These are phyloP conservation scores for Thinopyrum elongatum DNA, from an alignment of 176 grass and related monocot species.

Conservation along the genomic window DNA sequence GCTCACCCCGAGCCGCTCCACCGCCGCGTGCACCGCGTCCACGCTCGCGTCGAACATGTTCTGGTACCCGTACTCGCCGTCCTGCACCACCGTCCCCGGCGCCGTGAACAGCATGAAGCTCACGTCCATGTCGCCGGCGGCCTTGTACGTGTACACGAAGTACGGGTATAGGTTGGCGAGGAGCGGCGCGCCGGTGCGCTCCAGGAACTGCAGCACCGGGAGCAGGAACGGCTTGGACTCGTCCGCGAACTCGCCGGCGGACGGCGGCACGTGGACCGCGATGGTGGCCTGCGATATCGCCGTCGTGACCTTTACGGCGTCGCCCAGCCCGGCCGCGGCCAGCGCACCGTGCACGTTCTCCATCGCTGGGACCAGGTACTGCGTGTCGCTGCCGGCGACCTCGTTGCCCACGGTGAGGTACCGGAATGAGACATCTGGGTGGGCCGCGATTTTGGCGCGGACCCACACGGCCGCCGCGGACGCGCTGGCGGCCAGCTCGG, in stretches of 20 bases:
- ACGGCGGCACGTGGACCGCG: conserved; percentile 45
- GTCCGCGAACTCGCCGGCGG: conserved; percentile 36
- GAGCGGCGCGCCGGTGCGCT: conserved; percentile 43
- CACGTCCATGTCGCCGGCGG: conserved; percentile 11
- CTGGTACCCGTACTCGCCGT: conserved; percentile 47
- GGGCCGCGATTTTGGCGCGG: conserved; percentile 19
- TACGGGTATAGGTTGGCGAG: conserved; percentile 67
- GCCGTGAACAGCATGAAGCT: conserved; percentile 56
- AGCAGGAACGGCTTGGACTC: conserved; percentile 28
- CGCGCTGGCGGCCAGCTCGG: background rate
- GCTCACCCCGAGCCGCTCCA: conserved; percentile 32
- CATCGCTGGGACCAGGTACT: conserved; percentile 50
- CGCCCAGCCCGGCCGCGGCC: background rate
- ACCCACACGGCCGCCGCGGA: conserved; percentile 24
- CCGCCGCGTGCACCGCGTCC: conserved; percentile 51
- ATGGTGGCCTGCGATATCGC: conserved; percentile 51
- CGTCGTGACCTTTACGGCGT: conserved; percentile 43
- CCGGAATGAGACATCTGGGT: conserved; percentile 30
- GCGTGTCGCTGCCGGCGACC: conserved; percentile 23
- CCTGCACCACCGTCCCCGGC: conserved; percentile 29
- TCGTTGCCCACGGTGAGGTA: conserved; percentile 51
- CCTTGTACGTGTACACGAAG: conserved; percentile 36
- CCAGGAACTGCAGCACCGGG: conserved; percentile 43
- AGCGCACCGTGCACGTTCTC: conserved; percentile 35
- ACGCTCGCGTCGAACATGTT: conserved; percentile 62